These are phyloP conservation scores for Metarhizium album DNA, from an alignment of 2,329 filamentous ascomycete genomes.

Conservation along the genomic window DNA sequence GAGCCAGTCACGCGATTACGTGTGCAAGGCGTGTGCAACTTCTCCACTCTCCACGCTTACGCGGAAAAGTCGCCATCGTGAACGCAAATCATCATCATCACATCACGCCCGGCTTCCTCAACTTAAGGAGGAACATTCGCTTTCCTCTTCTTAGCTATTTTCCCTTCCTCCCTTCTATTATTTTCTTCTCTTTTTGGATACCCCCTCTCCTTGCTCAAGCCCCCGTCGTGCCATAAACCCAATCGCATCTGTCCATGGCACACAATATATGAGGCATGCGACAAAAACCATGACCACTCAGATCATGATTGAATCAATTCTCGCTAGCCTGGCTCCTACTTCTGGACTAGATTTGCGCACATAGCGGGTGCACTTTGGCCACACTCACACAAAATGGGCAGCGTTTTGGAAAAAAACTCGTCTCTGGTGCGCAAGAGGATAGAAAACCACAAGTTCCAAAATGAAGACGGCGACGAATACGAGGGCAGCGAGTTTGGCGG, in stretches of 20 bases:
- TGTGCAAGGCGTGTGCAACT: conserved; percentile 18
- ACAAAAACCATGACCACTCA: conserved; percentile 6
- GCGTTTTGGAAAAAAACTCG: conserved; percentile 53
- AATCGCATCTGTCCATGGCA: background rate
- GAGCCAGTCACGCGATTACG: conserved; percentile 29
- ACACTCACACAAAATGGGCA: conserved; percentile 36
- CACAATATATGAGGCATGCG: background rate
- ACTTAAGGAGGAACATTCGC: background rate
- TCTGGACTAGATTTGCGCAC: background rate
- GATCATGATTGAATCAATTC: background rate
- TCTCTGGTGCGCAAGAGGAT: conserved; percentile 50
- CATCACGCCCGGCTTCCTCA: background rate
- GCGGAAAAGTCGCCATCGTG: background rate
- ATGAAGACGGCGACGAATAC: conserved; percentile 87
- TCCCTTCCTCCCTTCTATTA: background rate
- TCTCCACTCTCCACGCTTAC: conserved; percentile 26
- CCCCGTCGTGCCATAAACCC: background rate
- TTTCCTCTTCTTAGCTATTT: too few species aligned
- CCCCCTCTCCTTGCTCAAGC: too few species aligned
- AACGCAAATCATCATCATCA: background rate
- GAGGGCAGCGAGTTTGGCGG: conserved; percentile 77
- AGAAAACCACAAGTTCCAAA: conserved; percentile 58
- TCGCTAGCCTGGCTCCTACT: background rate
- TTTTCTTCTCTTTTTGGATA: conserved; percentile 2
- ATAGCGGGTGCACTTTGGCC: background rate